Base-by-base conservation (phyloP, 208 protist species). In the Leishmania tropica region DNA sequence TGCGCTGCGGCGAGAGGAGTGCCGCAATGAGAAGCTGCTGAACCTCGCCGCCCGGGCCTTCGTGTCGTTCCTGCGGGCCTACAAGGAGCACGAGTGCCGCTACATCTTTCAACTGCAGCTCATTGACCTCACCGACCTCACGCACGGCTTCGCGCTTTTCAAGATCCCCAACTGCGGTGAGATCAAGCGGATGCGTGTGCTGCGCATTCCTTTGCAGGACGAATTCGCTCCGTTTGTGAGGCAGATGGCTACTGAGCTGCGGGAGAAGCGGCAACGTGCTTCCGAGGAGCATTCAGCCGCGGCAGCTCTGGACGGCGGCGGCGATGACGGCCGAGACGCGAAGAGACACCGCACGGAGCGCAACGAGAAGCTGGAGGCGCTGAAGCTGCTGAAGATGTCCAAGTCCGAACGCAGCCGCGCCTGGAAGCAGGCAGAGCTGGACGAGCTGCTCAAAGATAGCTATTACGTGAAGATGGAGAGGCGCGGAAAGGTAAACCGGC, bases 81-180 rank as follows among this genome's bases (percentile, higher is more conserved):
- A 99, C 92, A 98, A 98, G 87, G 95, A 99, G 83, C 97, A 99
- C 83, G 94, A 97, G 85, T 97, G 93, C 79, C 87, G 94, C 60
- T 98, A 98, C 91, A 98, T 99, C 82, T 98, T 99, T 83, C 92
- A 95, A 75, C 88, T 98, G 53, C 90, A 95, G 85, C 86, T 89
- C 35, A 93, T 99, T 81, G 98, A 99, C 80, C 86, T 99, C 35
- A 95, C 94, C 37, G 94, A 98, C 74, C 93, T 99, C 48, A 97
- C 97, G 42, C 93, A 98, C 83, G 90, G 92, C 48, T 99, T 99
- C 83, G 97, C 84, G 15, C 89, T 99, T 15, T 95, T 97, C 75
- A 96, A 93, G 83, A 87, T 98, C 17, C 97, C 97, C 19, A 98
- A 85, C 81, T 97, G 95, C 79, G 93, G 94, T 45, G 95, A 98